Evolutionary conservation across 1,284 basidiomycete species (phyloP).

Genomic region (Coniferiporia sulphurascens): DNA sequence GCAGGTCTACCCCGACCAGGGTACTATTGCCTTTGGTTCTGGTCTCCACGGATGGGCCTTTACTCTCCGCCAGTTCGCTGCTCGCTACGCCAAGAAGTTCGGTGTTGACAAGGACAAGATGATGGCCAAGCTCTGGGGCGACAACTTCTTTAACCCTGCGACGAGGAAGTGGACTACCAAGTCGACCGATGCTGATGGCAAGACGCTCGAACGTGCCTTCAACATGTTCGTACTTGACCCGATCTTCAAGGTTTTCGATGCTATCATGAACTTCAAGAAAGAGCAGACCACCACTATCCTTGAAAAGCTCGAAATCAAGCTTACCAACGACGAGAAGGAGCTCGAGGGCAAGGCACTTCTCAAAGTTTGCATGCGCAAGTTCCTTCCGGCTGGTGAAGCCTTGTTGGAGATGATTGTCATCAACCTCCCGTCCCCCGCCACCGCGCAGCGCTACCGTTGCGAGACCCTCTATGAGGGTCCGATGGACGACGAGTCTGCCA

Average conservation of each 20-base stretch:
- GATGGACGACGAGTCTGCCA: slow-evolving; percentile 99
- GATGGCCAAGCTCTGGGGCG: slow-evolving; percentile 98
- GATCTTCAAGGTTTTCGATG: slow-evolving; percentile 98
- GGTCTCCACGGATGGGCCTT: slow-evolving; percentile 99
- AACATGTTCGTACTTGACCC: slow-evolving; percentile 98
- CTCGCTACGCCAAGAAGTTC: slow-evolving; percentile 97
- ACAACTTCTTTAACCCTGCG: slow-evolving; percentile 99
- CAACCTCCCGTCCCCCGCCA: slow-evolving; percentile 95
- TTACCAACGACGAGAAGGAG: slow-evolving; percentile 88
- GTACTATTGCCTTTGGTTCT: slow-evolving; percentile 98
- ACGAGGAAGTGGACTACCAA: slow-evolving; percentile 97
- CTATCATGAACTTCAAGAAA: slow-evolving; percentile 99
- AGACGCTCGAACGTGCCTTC: slow-evolving; percentile 89
- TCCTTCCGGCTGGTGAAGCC: slow-evolving; percentile 98
- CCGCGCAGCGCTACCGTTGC: slow-evolving; percentile 97
- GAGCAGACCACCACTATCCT: slow-evolving; percentile 82
- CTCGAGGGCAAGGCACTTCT: slow-evolving; percentile 96
- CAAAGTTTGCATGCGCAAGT: slow-evolving; percentile 99
- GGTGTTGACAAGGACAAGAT: slow-evolving; percentile 99
- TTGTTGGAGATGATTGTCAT: slow-evolving; percentile 99
- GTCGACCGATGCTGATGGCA: slow-evolving; percentile 75
- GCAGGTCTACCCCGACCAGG: slow-evolving; percentile 98
- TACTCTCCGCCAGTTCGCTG: slow-evolving; percentile 96
- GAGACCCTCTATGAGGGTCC: slow-evolving; percentile 99
- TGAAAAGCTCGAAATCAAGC: slow-evolving; percentile 96